A percentile compares a stretch with the other conserved stretches of the same genome.
Evolutionary conservation across 495 filamentous ascomycete genomes (phyloP).

Genomic region (Arthonia radiata): DNA sequence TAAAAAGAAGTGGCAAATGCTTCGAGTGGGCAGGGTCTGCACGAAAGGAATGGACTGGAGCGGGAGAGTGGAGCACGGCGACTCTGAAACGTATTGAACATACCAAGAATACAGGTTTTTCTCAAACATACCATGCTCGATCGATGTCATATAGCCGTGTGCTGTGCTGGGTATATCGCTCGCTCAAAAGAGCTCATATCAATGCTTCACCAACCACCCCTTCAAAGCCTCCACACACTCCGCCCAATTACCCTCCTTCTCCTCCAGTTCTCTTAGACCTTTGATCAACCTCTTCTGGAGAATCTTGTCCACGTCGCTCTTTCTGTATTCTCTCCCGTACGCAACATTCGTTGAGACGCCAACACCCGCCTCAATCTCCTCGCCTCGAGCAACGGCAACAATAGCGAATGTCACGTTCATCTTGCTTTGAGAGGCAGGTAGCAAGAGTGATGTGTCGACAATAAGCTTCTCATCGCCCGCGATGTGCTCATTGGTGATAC

Average conservation of each 20-base stretch:
- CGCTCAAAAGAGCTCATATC: too few relatives aligned
- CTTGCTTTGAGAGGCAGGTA: conserved; percentile 31
- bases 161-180: too few relatives aligned
- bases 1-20: too few relatives aligned
- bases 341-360: conserved; percentile 23
- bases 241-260: conserved; percentile 23
- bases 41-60: too few relatives aligned
- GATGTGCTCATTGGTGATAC: conserved; percentile 26
- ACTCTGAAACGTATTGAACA: too few relatives aligned
- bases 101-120: too few relatives aligned
- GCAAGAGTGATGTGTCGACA: conserved; percentile 26
- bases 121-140: too few relatives aligned
- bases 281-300: conserved; percentile 23
- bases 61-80: too few relatives aligned
- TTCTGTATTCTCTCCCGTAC: conserved; percentile 43
- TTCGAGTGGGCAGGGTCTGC: too few relatives aligned
- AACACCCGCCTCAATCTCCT: conserved; percentile 10
- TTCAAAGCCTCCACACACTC: conserved; percentile 29
- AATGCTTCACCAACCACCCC: conserved; percentile 26
- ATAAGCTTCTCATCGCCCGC: conserved; percentile 29
- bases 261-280: conserved; percentile 15
- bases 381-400: conserved; percentile 7
- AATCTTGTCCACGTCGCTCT: conserved; percentile 36
- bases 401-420: conserved; percentile 26
- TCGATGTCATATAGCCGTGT: too few relatives aligned